Evolutionary conservation across 441 rosid genomes (phyloP), one percentile per base, ranked within the genome.

Genomic region (Cnidoscolus chayamansa): DNA sequence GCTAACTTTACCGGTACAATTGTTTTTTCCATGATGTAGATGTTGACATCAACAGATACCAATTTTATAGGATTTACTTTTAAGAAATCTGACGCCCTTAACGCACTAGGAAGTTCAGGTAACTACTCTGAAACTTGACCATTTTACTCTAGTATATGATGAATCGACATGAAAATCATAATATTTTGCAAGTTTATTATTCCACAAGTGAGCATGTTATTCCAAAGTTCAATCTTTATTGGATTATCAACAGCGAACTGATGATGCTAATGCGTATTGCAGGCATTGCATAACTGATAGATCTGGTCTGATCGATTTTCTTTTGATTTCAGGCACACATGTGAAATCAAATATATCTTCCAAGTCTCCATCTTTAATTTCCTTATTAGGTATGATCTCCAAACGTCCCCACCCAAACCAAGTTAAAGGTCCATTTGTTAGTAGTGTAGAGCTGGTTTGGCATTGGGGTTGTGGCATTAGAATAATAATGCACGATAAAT

Each of bases 31-130:
- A 25, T 79, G 72, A 63, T 77, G 79, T 93, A 94, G 97, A 94
- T 94, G 97, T 76, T 94, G 88, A 85, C 99, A 64, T 94, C 97
- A 31, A 94, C 84, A 79, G 99, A 94, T 80, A 85, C 80, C 74
- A 90, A 92, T 77, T 94, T 94, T 87, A 89, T 94, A 30, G 99
- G 99, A 80, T 92, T 88, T 78, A 94, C 99, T 64, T 94, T 81
- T 78, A 90, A 86, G 82, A 92, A 94, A 81, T 92, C 99, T 61
- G 97, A 92, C 71, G 81, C 88, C 73, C 77, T 81, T 63, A 92
- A 85, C 80, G 84, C 98, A 49, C 78, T 94, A 64, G 92, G 87
- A 71, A 88, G 75, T 81, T 81, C 97, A 86, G 97, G 99, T 94
- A 81, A 40, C 74, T 78, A 69, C 65, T 58, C 69, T 70, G 20